Evolutionary conservation across 805 yeast genomes (phyloP).

Genomic region (Ogataea siamensis): DNA sequence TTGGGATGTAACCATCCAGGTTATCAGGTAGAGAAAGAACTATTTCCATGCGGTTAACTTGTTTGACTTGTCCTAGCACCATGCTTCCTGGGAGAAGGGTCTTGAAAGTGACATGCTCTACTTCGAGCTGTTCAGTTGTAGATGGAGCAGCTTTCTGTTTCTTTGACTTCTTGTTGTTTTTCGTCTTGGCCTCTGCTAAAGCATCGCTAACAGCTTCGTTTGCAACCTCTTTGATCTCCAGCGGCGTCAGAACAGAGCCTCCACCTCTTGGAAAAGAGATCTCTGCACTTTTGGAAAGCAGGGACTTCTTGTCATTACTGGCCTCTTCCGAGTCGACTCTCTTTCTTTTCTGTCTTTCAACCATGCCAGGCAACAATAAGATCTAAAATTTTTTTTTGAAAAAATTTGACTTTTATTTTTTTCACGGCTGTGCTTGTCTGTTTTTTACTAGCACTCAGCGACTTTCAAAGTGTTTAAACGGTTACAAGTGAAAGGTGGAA

Average conservation of each 20-base stretch:
- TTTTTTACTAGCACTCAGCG: background rate
- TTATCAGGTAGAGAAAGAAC: constrained; percentile 76
- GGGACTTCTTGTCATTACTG: constrained; percentile 24
- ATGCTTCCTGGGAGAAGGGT: constrained; percentile 66
- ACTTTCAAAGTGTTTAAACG: constrained; percentile 11
- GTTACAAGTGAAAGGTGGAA: constrained; percentile 13
- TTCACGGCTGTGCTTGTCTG: constrained; percentile 7
- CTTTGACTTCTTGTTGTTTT: constrained; percentile 30
- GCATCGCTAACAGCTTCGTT: constrained; percentile 91
- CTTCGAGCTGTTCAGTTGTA: constrained; percentile 37
- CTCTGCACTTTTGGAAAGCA: constrained; percentile 38
- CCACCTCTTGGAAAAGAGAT: constrained; percentile 95
- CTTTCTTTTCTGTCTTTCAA: constrained; percentile 40
- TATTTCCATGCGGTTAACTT: constrained; percentile 61
- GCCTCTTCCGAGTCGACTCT: constrained; percentile 34
- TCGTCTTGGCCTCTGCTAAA: constrained; percentile 47
- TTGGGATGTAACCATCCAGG: constrained; percentile 73
- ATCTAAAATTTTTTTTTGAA: constrained; percentile 13
- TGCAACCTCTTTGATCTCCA: constrained; percentile 89
- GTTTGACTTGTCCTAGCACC: constrained; percentile 73
- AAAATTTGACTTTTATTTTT: constrained; percentile 11
- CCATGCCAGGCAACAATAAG: constrained; percentile 16
- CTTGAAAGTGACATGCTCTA: constrained; percentile 63
- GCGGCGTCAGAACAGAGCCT: constrained; percentile 74
- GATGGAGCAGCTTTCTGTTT: constrained; percentile 29